These are phyloP conservation scores for Tolypocladium amazonense DNA, from an alignment of 2,329 filamentous ascomycete genomes.

Conservation along the genomic window DNA sequence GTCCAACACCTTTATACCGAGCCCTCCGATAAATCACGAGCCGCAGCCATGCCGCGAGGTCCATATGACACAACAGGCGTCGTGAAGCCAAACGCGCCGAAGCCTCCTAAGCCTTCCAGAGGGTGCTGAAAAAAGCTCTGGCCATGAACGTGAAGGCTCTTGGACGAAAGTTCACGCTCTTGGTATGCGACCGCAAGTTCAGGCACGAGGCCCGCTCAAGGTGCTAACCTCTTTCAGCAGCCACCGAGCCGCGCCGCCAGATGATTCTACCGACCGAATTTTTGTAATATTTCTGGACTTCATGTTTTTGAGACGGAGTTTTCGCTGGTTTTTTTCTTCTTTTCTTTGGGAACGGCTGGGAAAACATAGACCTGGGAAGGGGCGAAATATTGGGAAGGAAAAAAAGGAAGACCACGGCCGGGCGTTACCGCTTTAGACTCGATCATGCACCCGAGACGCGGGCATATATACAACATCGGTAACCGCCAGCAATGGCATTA, in stretches of 20 bases:
- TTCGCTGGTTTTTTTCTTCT: neutral
- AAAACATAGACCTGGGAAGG: constrained; percentile 1
- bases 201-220: neutral
- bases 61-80: constrained; percentile 28
- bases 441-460: neutral
- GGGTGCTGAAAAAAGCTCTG: neutral
- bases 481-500: neutral
- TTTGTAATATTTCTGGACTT: neutral
- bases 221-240: neutral
- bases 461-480: neutral
- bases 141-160: neutral
- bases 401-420: neutral
- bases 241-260: neutral
- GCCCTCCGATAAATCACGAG: neutral
- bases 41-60: constrained; percentile 20
- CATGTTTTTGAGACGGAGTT: neutral
- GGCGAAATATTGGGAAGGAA: neutral
- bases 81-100: constrained; percentile 22
- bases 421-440: neutral
- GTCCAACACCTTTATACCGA: neutral
- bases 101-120: constrained; percentile 19
- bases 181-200: neutral
- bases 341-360: neutral
- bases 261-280: neutral
- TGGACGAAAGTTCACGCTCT: neutral